Conservation (phyloP, 192 early-diverging fungal genomes). For the Glomus cerebriforme region DNA sequence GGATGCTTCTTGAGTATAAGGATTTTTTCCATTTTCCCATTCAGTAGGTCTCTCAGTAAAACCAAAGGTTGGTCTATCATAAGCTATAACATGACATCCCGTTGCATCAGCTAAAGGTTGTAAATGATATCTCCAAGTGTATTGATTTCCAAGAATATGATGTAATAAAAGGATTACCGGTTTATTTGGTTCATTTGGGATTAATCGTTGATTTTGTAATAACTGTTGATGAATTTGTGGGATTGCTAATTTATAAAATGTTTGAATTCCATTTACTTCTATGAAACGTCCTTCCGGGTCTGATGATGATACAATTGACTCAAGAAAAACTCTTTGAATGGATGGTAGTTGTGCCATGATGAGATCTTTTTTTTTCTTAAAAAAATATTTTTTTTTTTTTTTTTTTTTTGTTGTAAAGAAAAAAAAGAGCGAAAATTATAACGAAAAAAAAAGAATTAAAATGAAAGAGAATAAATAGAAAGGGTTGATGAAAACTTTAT, state of each 20-base stretch:
- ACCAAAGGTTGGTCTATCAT: constrained; percentile 24
- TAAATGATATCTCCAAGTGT: constrained; percentile 18
- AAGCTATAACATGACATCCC: constrained; percentile 25
- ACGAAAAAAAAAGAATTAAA: no score
- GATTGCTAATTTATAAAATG: constrained; percentile 19
- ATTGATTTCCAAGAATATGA: constrained; percentile 22
- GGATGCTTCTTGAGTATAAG: constrained; percentile 12
- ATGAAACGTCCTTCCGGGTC: constrained; percentile 22
- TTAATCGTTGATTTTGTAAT: not conserved
- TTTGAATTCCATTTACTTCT: not conserved
- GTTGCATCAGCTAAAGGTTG: constrained; percentile 30
- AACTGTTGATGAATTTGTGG: not conserved
- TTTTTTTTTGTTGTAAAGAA: no score
- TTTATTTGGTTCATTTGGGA: not conserved
- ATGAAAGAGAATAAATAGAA: no score
- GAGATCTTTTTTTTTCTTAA: no score
- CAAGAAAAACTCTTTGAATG: constrained; percentile 20
- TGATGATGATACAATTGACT: not conserved
- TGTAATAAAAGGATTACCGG: constrained; percentile 26
- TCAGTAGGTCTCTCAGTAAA: constrained; percentile 21
- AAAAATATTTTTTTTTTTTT: no score
- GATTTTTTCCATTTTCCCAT: constrained; percentile 25
- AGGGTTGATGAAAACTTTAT: no score
- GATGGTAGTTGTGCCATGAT: constrained; percentile 5
- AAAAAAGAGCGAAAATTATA: no score